phyloP scores from a whole-genome alignment of 2,329 filamentous ascomycete species.

The Aspergillus glaucus region DNA sequence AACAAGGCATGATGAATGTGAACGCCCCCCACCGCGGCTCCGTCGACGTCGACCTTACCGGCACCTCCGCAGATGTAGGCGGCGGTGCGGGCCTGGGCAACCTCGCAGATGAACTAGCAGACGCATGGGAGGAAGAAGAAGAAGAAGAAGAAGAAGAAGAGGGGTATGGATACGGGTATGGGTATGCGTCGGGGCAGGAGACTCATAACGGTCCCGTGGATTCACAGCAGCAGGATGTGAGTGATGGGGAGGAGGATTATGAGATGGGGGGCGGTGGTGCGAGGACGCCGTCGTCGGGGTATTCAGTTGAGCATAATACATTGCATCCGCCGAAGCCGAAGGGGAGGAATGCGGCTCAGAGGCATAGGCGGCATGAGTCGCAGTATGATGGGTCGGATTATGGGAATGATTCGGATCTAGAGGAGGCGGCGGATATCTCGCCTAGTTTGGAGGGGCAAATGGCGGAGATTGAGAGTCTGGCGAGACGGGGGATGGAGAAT shows the following conservation, averaged over 20 bases:
- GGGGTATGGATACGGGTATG: slow-evolving; percentile 42
- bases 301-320: slow-evolving; percentile 17
- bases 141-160: slow-evolving; percentile 48
- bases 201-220: slow-evolving; percentile 17
- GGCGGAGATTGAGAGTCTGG: slow-evolving; percentile 51
- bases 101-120: slow-evolving; percentile 58
- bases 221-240: slow-evolving; percentile 23
- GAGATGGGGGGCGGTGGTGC: slow-evolving; percentile 14
- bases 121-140: slow-evolving; percentile 52
- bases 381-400: slow-evolving; percentile 55
- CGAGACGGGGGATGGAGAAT: slow-evolving; percentile 47
- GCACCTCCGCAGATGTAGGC: slow-evolving; percentile 16
- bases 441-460: slow-evolving; percentile 50
- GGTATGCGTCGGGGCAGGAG: slow-evolving; percentile 34
- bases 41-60: slow-evolving; percentile 36
- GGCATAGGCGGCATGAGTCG: slow-evolving; percentile 37
- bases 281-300: slow-evolving; percentile 18
- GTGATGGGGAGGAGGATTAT: slow-evolving; percentile 28
- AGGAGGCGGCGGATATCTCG: slow-evolving; percentile 47
- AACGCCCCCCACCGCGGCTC: slow-evolving; percentile 32
- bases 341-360: slow-evolving; percentile 27
- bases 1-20: slow-evolving; percentile 29
- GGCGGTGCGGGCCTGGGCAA: slow-evolving; percentile 50
- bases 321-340: slow-evolving; percentile 35
- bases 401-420: slow-evolving; percentile 51